Evolutionary conservation across 805 yeast species (phyloP).

Genomic region (Sugiyamaella floridensis): DNA sequence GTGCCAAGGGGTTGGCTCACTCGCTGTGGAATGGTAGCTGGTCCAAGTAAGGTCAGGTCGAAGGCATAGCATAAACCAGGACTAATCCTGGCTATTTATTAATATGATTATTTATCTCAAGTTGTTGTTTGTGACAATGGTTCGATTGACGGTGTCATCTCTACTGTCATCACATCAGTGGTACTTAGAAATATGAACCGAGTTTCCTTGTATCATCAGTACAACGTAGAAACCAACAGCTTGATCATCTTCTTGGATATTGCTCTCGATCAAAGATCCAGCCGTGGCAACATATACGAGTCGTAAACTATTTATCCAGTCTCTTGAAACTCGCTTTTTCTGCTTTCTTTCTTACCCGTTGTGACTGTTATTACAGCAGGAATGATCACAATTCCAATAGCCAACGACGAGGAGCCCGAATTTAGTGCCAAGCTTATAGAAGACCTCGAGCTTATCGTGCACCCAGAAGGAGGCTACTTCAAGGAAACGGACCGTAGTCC

Average conservation of each 20-base stretch:
- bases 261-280: too few relatives aligned
- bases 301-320: too few relatives aligned
- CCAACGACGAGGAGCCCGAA: background rate
- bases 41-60: background rate
- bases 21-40: slow-evolving; percentile 4
- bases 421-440: background rate
- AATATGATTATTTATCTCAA: background rate
- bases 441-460: slow-evolving; percentile 22
- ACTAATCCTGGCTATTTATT: background rate
- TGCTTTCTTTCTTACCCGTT: too few relatives aligned
- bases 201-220: background rate
- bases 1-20: slow-evolving; percentile 6
- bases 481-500: slow-evolving; percentile 51
- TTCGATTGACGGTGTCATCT: too few relatives aligned
- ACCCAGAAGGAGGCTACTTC: slow-evolving; percentile 53
- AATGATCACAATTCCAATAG: background rate
- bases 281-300: background rate
- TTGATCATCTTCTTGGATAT: too few relatives aligned
- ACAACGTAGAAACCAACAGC: background rate
- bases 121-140: too few relatives aligned
- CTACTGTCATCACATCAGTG: too few relatives aligned
- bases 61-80: background rate
- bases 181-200: too few relatives aligned
- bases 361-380: too few relatives aligned
- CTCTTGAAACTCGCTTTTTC: too few relatives aligned